phyloP scores from a whole-genome alignment of 139 green algal genomes.

The Medakamo hakoo region DNA sequence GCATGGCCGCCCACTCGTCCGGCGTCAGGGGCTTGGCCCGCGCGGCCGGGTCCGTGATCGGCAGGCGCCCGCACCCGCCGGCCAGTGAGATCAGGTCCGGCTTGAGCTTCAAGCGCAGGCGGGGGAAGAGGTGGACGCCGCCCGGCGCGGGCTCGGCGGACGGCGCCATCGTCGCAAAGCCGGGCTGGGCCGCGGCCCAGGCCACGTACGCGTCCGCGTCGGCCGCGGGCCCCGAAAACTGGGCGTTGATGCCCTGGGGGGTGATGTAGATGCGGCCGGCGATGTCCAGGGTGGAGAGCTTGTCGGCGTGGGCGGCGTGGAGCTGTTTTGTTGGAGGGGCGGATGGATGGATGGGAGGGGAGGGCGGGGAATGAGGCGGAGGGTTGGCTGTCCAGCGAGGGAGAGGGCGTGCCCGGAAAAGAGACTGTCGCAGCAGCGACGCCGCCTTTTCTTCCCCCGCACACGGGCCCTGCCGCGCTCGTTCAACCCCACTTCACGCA shows the following conservation, averaged over 20 bases:
- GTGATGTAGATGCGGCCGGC: conserved; percentile 89
- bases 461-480: too few relatives aligned
- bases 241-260: conserved; percentile 88
- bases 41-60: conserved; percentile 39
- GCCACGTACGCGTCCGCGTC: conserved; percentile 52
- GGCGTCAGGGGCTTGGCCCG: conserved; percentile 48
- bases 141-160: conserved; percentile 14
- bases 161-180: conserved; percentile 31
- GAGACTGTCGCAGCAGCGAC: too few relatives aligned
- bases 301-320: neutral
- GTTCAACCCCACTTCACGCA: too few relatives aligned
- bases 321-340: too few relatives aligned
- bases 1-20: conserved; percentile 47
- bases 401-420: too few relatives aligned
- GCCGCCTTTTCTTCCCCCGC: too few relatives aligned
- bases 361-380: too few relatives aligned
- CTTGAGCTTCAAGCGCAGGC: conserved; percentile 63
- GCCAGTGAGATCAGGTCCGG: conserved; percentile 67
- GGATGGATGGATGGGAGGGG: too few relatives aligned
- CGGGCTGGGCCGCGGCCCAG: conserved; percentile 32
- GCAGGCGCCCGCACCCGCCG: conserved; percentile 39
- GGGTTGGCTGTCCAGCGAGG: too few relatives aligned
- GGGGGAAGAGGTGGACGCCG: conserved; percentile 55
- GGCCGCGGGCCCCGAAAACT: conserved; percentile 48
- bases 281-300: conserved; percentile 23